A percentile compares a stretch with the other conserved stretches of the same genome.
Conservation (phyloP, 148 eudicot genomes). For the Rhododendron kiyosumense region DNA sequence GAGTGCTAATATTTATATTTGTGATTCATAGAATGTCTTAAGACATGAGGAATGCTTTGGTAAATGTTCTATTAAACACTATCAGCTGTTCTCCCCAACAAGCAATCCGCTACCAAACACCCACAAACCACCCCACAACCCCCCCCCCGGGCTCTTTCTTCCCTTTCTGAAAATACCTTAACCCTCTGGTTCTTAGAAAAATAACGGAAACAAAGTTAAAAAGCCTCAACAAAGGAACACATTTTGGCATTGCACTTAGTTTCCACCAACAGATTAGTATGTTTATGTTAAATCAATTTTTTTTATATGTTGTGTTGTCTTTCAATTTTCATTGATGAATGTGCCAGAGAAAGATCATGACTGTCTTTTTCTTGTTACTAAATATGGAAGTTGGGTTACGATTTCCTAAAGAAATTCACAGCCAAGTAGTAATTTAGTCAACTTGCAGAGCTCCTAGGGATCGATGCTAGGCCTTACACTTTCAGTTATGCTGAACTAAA, state of each 20-base stretch:
- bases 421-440: background rate
- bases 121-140: too few species aligned
- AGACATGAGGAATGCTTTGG: background rate
- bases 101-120: background rate
- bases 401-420: background rate
- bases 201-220: background rate
- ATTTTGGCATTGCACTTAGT: background rate
- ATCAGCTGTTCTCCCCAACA: background rate
- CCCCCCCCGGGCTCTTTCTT: too few species aligned
- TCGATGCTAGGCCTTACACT: conserved; percentile 56
- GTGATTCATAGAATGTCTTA: background rate
- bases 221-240: background rate
- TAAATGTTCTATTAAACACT: background rate
- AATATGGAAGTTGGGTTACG: background rate
- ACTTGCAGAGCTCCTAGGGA: conserved; percentile 56
- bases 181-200: background rate
- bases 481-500: conserved; percentile 61
- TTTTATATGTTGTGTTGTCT: background rate
- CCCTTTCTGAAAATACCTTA: background rate
- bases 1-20: background rate
- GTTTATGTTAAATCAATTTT: background rate
- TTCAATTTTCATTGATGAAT: background rate
- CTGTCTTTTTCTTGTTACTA: background rate
- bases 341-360: background rate
- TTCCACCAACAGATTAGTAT: background rate